These are phyloP conservation scores for Zizania palustris DNA, from an alignment of 202 grass and related monocot species.

Conservation along the genomic window DNA sequence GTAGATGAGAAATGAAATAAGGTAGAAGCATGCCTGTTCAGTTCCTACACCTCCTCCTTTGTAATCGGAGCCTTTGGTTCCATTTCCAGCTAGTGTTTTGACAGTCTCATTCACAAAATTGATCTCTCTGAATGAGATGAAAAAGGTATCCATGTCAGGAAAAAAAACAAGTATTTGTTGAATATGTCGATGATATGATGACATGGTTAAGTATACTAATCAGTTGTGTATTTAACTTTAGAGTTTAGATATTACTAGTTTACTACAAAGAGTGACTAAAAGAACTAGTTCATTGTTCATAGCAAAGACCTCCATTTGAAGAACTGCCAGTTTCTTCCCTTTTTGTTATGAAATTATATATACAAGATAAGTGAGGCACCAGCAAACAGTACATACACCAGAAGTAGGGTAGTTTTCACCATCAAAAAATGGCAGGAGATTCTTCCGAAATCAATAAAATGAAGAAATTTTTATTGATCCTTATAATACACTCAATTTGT, in stretches of 20 bases:
- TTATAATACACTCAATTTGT: neutral
- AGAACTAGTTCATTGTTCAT: conserved; percentile 5
- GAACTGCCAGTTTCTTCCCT: neutral
- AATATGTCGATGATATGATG: conserved; percentile 27
- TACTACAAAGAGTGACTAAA: neutral
- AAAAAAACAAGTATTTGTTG: conserved; percentile 11
- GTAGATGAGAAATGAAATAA: conserved; percentile 27
- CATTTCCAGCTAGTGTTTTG: conserved; percentile 93
- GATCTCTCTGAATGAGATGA: conserved; percentile 65
- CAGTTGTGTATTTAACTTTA: neutral
- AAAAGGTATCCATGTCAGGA: conserved; percentile 26
- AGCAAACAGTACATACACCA: neutral
- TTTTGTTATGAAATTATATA: conserved; percentile 1
- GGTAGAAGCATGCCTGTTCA: conserved; percentile 61
- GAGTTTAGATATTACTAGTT: conserved; percentile 6
- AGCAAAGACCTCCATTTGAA: neutral
- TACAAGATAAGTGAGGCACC: neutral
- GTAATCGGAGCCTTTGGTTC: conserved; percentile 93
- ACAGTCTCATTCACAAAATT: conserved; percentile 93
- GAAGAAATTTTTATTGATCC: neutral
- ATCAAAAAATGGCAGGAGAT: neutral
- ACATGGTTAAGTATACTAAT: conserved; percentile 27
- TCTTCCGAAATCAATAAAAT: neutral
- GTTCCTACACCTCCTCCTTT: conserved; percentile 75
- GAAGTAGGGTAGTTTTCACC: neutral